Evolutionary conservation across 768 basidiomycete genomes (phyloP).

Genomic region (Panaeolus papilionaceus): DNA sequence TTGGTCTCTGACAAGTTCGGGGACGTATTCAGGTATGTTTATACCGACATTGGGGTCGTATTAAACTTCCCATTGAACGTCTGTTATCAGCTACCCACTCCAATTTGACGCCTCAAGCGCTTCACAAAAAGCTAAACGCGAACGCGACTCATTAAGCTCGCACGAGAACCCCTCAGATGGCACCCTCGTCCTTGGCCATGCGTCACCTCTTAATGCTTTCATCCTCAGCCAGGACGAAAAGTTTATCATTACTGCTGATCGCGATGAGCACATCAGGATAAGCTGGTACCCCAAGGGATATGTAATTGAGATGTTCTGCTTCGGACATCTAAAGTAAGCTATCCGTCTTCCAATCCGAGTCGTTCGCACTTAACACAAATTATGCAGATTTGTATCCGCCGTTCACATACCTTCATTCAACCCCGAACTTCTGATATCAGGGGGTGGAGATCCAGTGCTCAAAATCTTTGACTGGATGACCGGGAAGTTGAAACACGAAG

Average conservation of each 20-base stretch:
- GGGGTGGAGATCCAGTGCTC: constrained; percentile 83
- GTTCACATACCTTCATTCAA: constrained; percentile 67
- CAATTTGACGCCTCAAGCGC: constrained; percentile 39
- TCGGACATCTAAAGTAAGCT: constrained; percentile 82
- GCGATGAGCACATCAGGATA: constrained; percentile 95
- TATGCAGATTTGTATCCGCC: constrained; percentile 79
- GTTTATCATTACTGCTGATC: constrained; percentile 87
- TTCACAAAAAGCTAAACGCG: constrained; percentile 34
- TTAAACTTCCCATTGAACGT: constrained; percentile 8
- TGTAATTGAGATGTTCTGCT: constrained; percentile 84
- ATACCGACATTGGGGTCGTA: background rate
- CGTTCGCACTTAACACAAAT: background rate
- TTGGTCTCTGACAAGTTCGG: constrained; percentile 95
- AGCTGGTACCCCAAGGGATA: constrained; percentile 90
- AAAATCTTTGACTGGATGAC: constrained; percentile 84
- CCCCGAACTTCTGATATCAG: constrained; percentile 69
- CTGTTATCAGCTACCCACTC: constrained; percentile 64
- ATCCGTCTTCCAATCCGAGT: constrained; percentile 1
- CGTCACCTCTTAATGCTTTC: constrained; percentile 82
- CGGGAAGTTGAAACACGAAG: constrained; percentile 57
- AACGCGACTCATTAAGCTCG: constrained; percentile 51
- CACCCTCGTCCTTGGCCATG: constrained; percentile 83
- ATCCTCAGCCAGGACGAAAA: constrained; percentile 70
- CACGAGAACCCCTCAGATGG: constrained; percentile 77
- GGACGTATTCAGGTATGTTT: constrained; percentile 80